These are phyloP conservation scores for Mycena sp. DNA, from an alignment of 1,284 basidiomycete genomes.

Conservation along the genomic window DNA sequence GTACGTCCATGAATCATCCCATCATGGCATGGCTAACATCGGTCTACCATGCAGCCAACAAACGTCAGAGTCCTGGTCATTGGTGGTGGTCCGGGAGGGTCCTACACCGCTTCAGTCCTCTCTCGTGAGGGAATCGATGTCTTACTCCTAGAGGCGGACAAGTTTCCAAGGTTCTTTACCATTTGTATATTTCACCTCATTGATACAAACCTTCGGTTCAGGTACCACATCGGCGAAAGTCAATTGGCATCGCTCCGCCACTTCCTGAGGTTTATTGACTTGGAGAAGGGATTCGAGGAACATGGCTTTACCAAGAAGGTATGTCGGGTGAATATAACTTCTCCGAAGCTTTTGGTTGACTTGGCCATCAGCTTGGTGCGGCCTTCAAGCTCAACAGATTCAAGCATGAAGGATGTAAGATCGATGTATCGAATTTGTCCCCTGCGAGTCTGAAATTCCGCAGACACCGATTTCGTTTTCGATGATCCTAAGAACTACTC, in stretches of 20 bases:
- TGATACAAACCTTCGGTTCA: constrained; percentile 40
- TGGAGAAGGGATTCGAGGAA: constrained; percentile 47
- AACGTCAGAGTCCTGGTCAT: constrained; percentile 47
- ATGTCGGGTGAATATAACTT: constrained; percentile 7
- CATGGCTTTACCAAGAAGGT: constrained; percentile 55
- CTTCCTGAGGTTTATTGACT: constrained; percentile 52
- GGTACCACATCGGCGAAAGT: constrained; percentile 59
- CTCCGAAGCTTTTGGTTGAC: not conserved
- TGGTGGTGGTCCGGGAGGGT: constrained; percentile 62
- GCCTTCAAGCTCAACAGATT: constrained; percentile 51
- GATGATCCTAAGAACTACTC: constrained; percentile 30
- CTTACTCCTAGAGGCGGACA: constrained; percentile 71
- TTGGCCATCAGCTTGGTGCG: constrained; percentile 56
- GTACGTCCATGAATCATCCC: too few species aligned
- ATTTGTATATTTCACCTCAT: constrained; percentile 46
- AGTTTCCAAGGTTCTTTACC: constrained; percentile 53
- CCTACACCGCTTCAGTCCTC: constrained; percentile 61
- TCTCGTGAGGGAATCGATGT: constrained; percentile 72
- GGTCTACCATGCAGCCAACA: too few species aligned
- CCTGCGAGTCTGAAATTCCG: not conserved
- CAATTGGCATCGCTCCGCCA: constrained; percentile 53
- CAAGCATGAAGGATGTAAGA: constrained; percentile 37
- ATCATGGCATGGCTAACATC: too few species aligned
- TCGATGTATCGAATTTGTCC: not conserved
- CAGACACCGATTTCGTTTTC: constrained; percentile 53